These are phyloP conservation scores for Debaryomyces tyrocola DNA, from an alignment of 805 yeast species.

Conservation along the genomic window DNA sequence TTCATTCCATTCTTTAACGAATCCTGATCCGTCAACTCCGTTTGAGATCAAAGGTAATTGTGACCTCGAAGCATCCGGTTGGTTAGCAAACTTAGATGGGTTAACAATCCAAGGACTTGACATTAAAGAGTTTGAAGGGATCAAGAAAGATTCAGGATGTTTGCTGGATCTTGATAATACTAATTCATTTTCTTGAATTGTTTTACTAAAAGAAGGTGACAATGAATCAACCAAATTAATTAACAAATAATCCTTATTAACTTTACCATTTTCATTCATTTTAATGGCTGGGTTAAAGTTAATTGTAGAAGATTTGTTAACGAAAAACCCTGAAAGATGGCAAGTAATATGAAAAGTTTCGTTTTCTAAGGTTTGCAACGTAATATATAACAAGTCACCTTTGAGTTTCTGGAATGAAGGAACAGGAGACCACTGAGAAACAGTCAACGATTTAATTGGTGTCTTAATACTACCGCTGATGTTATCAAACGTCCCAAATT, in stretches of 20 bases:
- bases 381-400: conserved; percentile 82
- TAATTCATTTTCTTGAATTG: conserved; percentile 52
- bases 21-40: conserved; percentile 61
- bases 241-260: conserved; percentile 49
- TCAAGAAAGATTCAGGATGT: conserved; percentile 55
- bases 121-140: conserved; percentile 61
- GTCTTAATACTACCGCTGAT: conserved; percentile 30
- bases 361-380: conserved; percentile 75
- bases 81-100: conserved; percentile 13
- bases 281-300: conserved; percentile 68
- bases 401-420: conserved; percentile 56
- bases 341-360: conserved; percentile 79
- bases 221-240: conserved; percentile 59
- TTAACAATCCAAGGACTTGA: conserved; percentile 79
- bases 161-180: conserved; percentile 36
- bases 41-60: conserved; percentile 55
- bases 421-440: conserved; percentile 88
- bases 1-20: conserved; percentile 81
- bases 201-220: conserved; percentile 61
- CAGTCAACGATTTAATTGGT: conserved; percentile 55
- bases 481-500: conserved; percentile 29
- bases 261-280: conserved; percentile 35
- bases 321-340: conserved; percentile 74
- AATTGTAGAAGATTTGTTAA: conserved; percentile 65
- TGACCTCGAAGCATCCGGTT: conserved; percentile 60